Evolutionary conservation across 768 basidiomycete genomes (phyloP).

Genomic region (Boletus tomentosulus): DNA sequence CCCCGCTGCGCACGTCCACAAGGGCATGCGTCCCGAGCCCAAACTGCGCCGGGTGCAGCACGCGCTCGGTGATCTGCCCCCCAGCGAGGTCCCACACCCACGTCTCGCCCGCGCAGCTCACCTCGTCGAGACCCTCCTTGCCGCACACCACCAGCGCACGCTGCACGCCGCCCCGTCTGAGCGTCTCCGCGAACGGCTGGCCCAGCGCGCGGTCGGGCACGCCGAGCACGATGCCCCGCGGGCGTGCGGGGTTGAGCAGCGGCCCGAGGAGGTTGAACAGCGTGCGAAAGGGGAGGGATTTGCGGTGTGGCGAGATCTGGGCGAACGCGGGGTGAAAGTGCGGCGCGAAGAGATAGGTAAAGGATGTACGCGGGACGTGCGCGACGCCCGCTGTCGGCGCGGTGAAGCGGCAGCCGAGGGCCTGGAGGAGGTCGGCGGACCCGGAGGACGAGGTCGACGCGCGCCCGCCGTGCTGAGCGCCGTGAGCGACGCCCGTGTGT

Average conservation of each 20-base stretch:
- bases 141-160: slow-evolving; percentile 93
- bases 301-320: slow-evolving; percentile 77
- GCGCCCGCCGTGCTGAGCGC: slow-evolving; percentile 72
- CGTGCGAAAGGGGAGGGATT: slow-evolving; percentile 87
- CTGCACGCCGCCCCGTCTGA: slow-evolving; percentile 69
- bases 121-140: slow-evolving; percentile 87
- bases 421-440: slow-evolving; percentile 86
- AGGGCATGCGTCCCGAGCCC: slow-evolving; percentile 73
- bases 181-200: slow-evolving; percentile 69
- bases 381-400: slow-evolving; percentile 47
- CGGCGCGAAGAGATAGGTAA: slow-evolving; percentile 91
- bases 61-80: slow-evolving; percentile 57
- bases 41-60: slow-evolving; percentile 70
- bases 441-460: slow-evolving; percentile 95
- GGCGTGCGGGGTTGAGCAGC: slow-evolving; percentile 85
- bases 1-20: slow-evolving; percentile 62
- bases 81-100: slow-evolving; percentile 75
- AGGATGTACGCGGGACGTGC: slow-evolving; percentile 62
- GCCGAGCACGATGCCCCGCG: slow-evolving; percentile 87
- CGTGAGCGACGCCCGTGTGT: neutral
- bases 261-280: slow-evolving; percentile 96
- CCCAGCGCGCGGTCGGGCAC: slow-evolving; percentile 83
- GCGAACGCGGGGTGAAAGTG: slow-evolving; percentile 90
- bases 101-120: slow-evolving; percentile 90
- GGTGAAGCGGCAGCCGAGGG: slow-evolving; percentile 74